Evolutionary conservation across 352 stramenopile genomes (phyloP).

Genomic region (Globisporangium abappressorium): DNA sequence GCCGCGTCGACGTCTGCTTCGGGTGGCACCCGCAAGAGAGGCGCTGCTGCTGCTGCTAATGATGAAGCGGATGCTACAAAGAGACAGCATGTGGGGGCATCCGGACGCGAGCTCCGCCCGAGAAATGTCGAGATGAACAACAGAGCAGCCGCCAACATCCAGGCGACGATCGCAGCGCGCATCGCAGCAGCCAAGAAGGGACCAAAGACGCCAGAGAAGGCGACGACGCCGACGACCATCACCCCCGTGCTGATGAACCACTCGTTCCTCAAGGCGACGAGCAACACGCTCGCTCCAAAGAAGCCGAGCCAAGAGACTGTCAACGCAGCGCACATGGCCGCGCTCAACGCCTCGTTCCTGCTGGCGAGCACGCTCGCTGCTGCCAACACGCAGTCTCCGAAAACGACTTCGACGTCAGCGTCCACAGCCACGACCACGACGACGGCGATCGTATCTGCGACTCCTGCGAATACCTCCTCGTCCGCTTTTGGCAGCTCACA

Average conservation of each 20-base stretch:
- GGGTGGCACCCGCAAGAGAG: constrained; percentile 4
- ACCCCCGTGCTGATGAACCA: constrained; percentile 9
- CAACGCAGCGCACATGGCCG: constrained; percentile 2
- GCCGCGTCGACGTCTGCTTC: background rate
- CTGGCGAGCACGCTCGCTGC: constrained; percentile 6
- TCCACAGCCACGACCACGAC: background rate
- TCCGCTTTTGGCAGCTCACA: background rate
- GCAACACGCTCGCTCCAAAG: background rate
- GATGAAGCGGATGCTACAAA: constrained; percentile 5
- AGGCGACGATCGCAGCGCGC: background rate
- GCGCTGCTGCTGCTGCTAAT: background rate
- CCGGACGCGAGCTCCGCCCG: constrained; percentile 6
- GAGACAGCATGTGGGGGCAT: constrained; percentile 1
- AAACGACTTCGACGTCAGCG: background rate
- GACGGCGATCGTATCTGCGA: background rate
- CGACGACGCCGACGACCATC: constrained; percentile 1
- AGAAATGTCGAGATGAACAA: background rate
- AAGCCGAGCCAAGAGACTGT: background rate
- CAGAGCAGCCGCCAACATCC: background rate
- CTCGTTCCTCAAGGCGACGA: constrained; percentile 13
- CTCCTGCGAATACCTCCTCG: background rate
- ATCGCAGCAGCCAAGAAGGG: background rate
- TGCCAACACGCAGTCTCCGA: background rate
- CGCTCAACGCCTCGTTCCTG: constrained; percentile 16
- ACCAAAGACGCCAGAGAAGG: background rate